Base-by-base conservation (phyloP, 2,329 filamentous ascomycete genomes). In the Akanthomyces muscarius region DNA sequence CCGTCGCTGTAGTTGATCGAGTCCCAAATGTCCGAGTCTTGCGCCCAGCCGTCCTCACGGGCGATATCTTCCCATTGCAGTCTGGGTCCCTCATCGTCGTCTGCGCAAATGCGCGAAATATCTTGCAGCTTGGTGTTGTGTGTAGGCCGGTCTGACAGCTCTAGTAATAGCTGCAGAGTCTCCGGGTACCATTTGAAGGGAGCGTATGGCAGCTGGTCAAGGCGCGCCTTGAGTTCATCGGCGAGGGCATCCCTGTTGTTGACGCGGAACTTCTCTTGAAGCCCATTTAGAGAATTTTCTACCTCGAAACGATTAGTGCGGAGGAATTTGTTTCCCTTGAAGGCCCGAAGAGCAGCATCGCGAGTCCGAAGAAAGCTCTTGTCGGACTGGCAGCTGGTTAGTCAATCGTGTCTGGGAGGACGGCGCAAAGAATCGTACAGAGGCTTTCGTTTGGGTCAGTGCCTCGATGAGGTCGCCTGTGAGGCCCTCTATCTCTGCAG, bases 251-350 rank as follows among this genome's bases (percentile, higher is more conserved):
- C 93, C 65, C 90, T 86, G 70, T 90, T 88, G 54, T 91, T 82
- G 61, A 98, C 83, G 38, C 87, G 84, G 69, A 97, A 95, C 69
- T 94, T 92, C 77, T 98, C 95, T 68, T 93, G 88, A 3, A 97
- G 80, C 1, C 90, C 90, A 55, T 86, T 80, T 2, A 94, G 79
- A 42, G 81, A 82, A 44, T 82, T 82, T 45, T 83, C 78, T 23
- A 93, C 84, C 51, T 90, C 86, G 71, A 93, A 93, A 67, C 91
- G 89, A 70, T 94, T 91, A 1, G 88, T 91, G 44, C 89, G 84
- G 41, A 84, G 78, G 71, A 84, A 86, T 53, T 75, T 83, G 67
- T 86, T 80, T 38, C 82, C 75, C 56, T 82, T 83, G 42, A 89
- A 72, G 53, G 71, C 79, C 36, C 80, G 81, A 36, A 87, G 69